Evolutionary conservation across 345 rosid species (phyloP).

Genomic region (Dimocarpus longan): DNA sequence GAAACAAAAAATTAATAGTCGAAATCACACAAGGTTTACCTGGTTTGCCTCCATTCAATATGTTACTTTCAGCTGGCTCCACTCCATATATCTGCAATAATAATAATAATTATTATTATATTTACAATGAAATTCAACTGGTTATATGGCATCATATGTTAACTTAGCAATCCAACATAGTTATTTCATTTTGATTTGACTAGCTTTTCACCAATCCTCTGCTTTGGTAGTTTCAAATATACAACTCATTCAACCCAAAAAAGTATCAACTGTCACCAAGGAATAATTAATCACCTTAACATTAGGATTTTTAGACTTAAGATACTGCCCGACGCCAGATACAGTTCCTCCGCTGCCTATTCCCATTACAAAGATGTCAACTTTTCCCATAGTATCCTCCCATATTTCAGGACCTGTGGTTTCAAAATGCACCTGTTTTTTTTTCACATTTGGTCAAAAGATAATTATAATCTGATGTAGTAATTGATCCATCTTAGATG

Average conservation of each 20-base stretch:
- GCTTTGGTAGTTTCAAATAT: neutral
- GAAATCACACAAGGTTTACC: slow-evolving; percentile 41
- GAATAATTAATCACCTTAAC: slow-evolving; percentile 61
- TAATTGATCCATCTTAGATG: neutral
- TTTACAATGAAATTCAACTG: slow-evolving; percentile 10
- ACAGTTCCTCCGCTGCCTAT: slow-evolving; percentile 99
- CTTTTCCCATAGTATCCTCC: slow-evolving; percentile 92
- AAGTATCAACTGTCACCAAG: neutral
- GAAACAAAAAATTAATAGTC: neutral
- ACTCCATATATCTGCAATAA: slow-evolving; percentile 81
- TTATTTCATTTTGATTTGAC: neutral
- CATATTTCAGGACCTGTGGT: slow-evolving; percentile 99
- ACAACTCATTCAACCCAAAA: neutral
- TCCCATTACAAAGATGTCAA: slow-evolving; percentile 96
- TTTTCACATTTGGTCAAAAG: neutral
- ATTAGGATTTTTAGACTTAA: slow-evolving; percentile 88
- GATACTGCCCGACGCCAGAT: slow-evolving; percentile 90
- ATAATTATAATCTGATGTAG: neutral
- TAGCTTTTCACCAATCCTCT: neutral
- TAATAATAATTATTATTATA: neutral
- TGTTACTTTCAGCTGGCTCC: slow-evolving; percentile 93
- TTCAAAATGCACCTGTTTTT: slow-evolving; percentile 75
- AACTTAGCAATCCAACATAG: neutral
- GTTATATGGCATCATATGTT: neutral
- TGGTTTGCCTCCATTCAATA: slow-evolving; percentile 95